phyloP scores from a whole-genome alignment of 2,329 filamentous ascomycete genomes.

The Scedosporium boydii region DNA sequence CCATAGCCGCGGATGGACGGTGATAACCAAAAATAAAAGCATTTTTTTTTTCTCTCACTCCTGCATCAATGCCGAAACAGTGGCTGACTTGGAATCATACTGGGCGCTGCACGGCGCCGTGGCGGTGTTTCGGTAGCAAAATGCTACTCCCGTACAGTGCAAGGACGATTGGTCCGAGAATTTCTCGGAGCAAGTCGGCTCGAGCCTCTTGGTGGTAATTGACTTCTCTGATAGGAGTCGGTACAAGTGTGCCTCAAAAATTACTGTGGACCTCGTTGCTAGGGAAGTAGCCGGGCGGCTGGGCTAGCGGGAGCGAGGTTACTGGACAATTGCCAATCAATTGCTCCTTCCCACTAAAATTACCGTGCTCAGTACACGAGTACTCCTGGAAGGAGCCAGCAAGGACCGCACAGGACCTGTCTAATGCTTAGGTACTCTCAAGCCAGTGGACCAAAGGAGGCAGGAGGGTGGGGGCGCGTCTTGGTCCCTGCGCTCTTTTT shows the following conservation, averaged over 20 bases:
- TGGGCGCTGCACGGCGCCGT: background rate
- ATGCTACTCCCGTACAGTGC: background rate
- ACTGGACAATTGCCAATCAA: background rate
- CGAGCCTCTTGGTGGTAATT: background rate
- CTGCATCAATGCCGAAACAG: background rate
- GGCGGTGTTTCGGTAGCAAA: background rate
- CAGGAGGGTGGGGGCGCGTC: background rate
- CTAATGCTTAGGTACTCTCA: too few species aligned
- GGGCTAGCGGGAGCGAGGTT: slow-evolving; percentile 1
- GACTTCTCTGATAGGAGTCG: background rate
- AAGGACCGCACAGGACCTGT: too few species aligned
- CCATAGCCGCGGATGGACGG: background rate
- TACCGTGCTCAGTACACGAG: too few species aligned
- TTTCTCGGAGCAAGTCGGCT: background rate
- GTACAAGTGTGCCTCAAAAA: background rate
- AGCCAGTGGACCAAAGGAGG: slow-evolving; percentile 1
- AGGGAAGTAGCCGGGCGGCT: background rate
- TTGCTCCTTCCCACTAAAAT: background rate
- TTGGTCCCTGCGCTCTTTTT: slow-evolving; percentile 6
- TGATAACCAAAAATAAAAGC: background rate
- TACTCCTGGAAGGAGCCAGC: too few species aligned
- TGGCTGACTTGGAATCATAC: background rate
- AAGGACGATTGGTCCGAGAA: background rate
- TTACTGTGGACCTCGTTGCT: background rate
- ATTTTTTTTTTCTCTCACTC: too few species aligned